Evolutionary conservation across 805 yeast species (phyloP), one percentile per base, ranked within the genome.

Genomic region (Huiozyma sinensis): DNA sequence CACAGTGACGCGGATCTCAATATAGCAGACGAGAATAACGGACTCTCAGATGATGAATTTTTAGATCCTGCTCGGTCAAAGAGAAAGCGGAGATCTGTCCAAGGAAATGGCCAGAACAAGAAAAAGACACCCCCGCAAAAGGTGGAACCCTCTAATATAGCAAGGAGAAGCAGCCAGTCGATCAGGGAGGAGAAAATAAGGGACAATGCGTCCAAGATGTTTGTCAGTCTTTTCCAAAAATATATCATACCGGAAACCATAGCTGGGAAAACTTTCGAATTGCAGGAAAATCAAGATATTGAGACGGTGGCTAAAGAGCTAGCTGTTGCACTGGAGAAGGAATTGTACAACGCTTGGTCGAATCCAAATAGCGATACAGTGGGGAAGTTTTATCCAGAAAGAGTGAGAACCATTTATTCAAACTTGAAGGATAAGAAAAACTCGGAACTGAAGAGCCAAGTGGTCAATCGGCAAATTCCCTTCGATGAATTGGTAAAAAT

Each of bases 351-450:
- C 47, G 62, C 65, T 47, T 53, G 67, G 62, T 57, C 64, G 52
- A 64, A 58, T 39, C 43, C 40, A 10, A 58, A 49, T 11, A 48
- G 17, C 27, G 36, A 42, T 6, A 30, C 24, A 30, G 43, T 36
- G 6, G 38, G 38, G 29, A 55, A 47, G 33, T 50, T 41, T 27
- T 83, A 89, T 65, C 69, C 83, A 41, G 83, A 77, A 51, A 77
- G 80, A 63, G 75, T 83, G 54, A 67, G 95, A 60, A 71, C 82
- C 41, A 68, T 81, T 45, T 70, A 74, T 58, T 79, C 77, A 57
- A 80, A 79, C 61, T 67, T 78, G 46, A 69, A 68, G 54, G 80
- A 73, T 52, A 60, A 56, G 45, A 83, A 79, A 61, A 82, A 79
- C 52, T 65, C 66, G 40, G 66, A 67, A 39, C 73, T 80, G 38